Evolutionary conservation across 2,329 filamentous ascomycete genomes (phyloP).

Genomic region (Lachnellula occidentalis): DNA sequence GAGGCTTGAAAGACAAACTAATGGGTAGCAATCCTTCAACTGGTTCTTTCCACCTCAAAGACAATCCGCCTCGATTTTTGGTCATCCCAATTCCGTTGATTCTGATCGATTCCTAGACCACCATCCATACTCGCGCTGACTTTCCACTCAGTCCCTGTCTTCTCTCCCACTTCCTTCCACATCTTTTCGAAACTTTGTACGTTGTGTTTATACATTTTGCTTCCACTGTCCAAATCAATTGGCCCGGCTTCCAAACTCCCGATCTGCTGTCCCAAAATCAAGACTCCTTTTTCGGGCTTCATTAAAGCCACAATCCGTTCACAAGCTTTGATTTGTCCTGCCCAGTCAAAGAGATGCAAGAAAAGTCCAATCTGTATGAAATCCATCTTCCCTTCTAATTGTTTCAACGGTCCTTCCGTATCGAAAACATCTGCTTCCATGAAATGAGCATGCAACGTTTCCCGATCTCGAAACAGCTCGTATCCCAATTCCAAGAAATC

Average conservation of each 20-base stretch:
- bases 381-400: conserved; percentile 35
- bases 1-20: too few species aligned
- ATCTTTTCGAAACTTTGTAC: conserved; percentile 16
- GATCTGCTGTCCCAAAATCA: conserved; percentile 12
- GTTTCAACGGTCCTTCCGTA: conserved; percentile 23
- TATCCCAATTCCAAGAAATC: conserved; percentile 35
- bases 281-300: conserved; percentile 13
- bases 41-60: conserved; percentile 9
- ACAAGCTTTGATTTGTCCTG: conserved; percentile 28
- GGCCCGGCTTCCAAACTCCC: conserved; percentile 8
- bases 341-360: conserved; percentile 39
- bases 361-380: conserved; percentile 38
- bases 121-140: conserved; percentile 22
- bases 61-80: conserved; percentile 12
- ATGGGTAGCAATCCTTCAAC: background rate
- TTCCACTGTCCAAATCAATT: background rate
- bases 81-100: conserved; percentile 25
- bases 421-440: conserved; percentile 33
- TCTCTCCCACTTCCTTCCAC: conserved; percentile 18
- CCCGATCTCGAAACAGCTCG: conserved; percentile 34
- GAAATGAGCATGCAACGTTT: conserved; percentile 29
- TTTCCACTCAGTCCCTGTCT: conserved; percentile 23
- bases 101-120: conserved; percentile 21
- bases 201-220: conserved; percentile 14
- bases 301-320: conserved; percentile 12